A percentile compares a stretch with the other conserved stretches of the same genome.
phyloP scores from a whole-genome alignment of 2,329 filamentous ascomycete genomes.

The Rutstroemia sp. region DNA sequence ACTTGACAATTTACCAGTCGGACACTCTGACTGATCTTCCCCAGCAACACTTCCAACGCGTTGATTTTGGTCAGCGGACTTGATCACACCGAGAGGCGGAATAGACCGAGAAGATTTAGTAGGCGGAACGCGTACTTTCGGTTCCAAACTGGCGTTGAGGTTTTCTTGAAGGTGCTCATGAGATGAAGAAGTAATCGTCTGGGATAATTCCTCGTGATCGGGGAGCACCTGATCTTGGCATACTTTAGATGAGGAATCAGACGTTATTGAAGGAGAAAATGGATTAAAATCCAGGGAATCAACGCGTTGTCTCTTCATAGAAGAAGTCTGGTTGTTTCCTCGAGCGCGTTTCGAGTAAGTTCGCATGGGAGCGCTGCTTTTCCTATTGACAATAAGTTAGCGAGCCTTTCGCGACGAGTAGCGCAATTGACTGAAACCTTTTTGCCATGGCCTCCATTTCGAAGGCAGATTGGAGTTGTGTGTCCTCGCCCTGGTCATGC shows the following conservation, averaged over 20 bases:
- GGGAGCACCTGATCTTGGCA: neutral
- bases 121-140: neutral
- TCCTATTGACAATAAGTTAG: neutral
- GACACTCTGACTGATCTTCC: neutral
- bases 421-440: neutral
- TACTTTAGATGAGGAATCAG: neutral
- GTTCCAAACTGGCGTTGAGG: neutral
- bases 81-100: neutral
- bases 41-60: neutral
- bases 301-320: conserved; percentile 12
- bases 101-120: neutral
- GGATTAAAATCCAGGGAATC: conserved; percentile 7
- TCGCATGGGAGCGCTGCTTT: neutral
- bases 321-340: conserved; percentile 3
- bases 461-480: too few species aligned
- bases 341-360: conserved; percentile 10
- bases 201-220: neutral
- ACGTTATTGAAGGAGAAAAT: neutral
- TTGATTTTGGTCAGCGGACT: neutral
- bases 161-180: neutral
- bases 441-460: neutral
- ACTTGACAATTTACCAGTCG: neutral
- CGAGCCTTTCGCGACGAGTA: neutral
- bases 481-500: too few species aligned
- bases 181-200: neutral